phyloP scores from a whole-genome alignment of 768 basidiomycete species.

The Boletales sp. region DNA sequence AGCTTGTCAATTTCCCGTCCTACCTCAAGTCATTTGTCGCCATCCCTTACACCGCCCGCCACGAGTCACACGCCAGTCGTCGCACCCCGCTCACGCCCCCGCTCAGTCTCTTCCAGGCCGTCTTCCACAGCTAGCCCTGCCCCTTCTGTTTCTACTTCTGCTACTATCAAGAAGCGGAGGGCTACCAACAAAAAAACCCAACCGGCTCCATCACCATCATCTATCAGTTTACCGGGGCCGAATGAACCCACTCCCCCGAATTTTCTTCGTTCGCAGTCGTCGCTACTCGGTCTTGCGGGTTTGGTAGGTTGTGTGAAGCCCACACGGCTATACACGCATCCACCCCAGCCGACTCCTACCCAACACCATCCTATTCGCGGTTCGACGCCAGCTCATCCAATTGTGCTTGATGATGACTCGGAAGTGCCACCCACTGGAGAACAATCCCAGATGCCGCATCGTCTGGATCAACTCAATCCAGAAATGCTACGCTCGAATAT shows the following conservation, averaged over 20 bases:
- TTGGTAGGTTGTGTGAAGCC: conserved; percentile 65
- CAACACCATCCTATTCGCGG: conserved; percentile 47
- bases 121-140: conserved; percentile 7
- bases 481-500: conserved; percentile 53
- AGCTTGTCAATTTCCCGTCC: conserved; percentile 33
- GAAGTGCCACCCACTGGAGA: conserved; percentile 26
- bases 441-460: conserved; percentile 8
- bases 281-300: conserved; percentile 69
- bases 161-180: conserved; percentile 32
- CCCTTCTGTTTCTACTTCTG: not conserved
- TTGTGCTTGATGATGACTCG: conserved; percentile 62
- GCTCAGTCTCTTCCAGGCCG: conserved; percentile 5
- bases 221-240: conserved; percentile 62
- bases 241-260: conserved; percentile 59
- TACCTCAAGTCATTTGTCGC: conserved; percentile 24
- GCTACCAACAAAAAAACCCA: conserved; percentile 33
- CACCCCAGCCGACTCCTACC: not conserved
- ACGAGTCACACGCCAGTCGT: not conserved
- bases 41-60: conserved; percentile 34
- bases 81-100: conserved; percentile 12
- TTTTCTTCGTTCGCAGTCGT: conserved; percentile 70
- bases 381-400: conserved; percentile 57
- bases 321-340: conserved; percentile 25
- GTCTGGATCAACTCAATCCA: conserved; percentile 35
- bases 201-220: conserved; percentile 46